phyloP scores from a whole-genome alignment of 2,329 filamentous ascomycete species.

The Aspergillus glaucus region DNA sequence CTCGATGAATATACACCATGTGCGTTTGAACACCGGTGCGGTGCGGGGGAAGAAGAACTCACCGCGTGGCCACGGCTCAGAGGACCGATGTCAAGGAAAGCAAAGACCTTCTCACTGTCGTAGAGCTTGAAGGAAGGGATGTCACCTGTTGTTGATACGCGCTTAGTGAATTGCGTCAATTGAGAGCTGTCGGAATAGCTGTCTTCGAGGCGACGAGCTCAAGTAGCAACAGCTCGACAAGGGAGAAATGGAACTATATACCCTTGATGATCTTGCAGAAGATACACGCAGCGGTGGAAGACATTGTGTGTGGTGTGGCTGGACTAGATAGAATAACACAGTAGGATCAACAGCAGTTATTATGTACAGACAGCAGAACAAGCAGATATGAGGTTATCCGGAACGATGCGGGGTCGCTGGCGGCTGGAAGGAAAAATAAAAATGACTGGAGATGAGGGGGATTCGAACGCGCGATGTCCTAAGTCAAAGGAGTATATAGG shows the following conservation, averaged over 20 bases:
- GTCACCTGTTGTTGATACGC: constrained; percentile 56
- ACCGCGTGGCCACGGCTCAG: constrained; percentile 85
- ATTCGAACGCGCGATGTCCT: constrained; percentile 22
- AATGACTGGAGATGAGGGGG: constrained; percentile 2
- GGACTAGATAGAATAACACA: not conserved
- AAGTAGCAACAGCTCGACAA: constrained; percentile 1
- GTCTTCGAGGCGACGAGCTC: not conserved
- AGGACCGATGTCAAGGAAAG: constrained; percentile 94
- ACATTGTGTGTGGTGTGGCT: constrained; percentile 14
- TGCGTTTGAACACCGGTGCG: constrained; percentile 7
- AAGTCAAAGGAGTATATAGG: constrained; percentile 3
- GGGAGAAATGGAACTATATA: constrained; percentile 21
- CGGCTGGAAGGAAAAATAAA: constrained; percentile 8
- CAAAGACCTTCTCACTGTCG: constrained; percentile 86
- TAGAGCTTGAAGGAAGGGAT: constrained; percentile 96
- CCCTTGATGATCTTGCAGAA: constrained; percentile 99
- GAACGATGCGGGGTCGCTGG: constrained; percentile 13
- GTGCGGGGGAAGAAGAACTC: constrained; percentile 31
- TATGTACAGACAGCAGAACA: not conserved
- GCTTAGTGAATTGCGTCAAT: not conserved
- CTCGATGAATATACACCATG: too few relatives aligned
- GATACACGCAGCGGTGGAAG: constrained; percentile 62
- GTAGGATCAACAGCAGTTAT: not conserved
- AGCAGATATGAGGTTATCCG: not conserved
- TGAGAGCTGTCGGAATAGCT: not conserved